phyloP scores from a whole-genome alignment of 768 basidiomycete species.

The Pleurotus tuoliensis region DNA sequence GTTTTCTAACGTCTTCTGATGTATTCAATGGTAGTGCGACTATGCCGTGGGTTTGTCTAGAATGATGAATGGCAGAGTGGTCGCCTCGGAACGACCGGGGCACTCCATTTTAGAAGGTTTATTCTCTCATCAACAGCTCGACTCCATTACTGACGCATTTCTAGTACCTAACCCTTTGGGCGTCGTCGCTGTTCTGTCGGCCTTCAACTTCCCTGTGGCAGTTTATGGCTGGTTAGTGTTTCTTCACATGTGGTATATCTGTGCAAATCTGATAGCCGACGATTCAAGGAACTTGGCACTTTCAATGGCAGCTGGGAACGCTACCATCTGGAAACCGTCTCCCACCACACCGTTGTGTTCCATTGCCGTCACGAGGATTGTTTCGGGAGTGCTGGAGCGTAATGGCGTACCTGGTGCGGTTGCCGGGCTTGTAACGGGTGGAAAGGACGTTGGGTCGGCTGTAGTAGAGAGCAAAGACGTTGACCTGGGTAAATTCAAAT shows the following conservation, averaged over 20 bases:
- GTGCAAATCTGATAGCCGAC: constrained; percentile 11
- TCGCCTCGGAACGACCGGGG: constrained; percentile 86
- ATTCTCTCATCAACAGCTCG: constrained; percentile 10
- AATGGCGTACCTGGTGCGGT: constrained; percentile 85
- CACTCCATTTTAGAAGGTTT: constrained; percentile 88
- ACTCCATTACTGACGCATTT: constrained; percentile 18
- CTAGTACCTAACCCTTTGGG: constrained; percentile 88
- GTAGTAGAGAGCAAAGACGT: constrained; percentile 71
- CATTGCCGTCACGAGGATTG: constrained; percentile 87
- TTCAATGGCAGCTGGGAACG: constrained; percentile 86
- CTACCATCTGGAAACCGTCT: constrained; percentile 94
- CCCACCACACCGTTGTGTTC: constrained; percentile 85
- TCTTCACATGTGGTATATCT: constrained; percentile 1
- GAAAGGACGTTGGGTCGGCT: constrained; percentile 73
- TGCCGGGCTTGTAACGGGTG: constrained; percentile 81
- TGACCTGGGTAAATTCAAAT: constrained; percentile 67
- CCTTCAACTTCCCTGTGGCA: constrained; percentile 96
- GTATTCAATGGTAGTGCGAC: constrained; percentile 61
- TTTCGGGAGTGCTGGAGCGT: constrained; percentile 73
- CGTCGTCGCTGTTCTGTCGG: constrained; percentile 71
- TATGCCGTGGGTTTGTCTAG: constrained; percentile 91
- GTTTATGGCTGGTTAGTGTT: constrained; percentile 78
- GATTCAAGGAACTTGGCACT: constrained; percentile 79
- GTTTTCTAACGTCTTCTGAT: constrained; percentile 8
- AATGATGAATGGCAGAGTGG: constrained; percentile 89